These are phyloP conservation scores for Tripidium arundinaceum DNA, from an alignment of 202 grass and related monocot genomes.

Conservation along the genomic window DNA sequence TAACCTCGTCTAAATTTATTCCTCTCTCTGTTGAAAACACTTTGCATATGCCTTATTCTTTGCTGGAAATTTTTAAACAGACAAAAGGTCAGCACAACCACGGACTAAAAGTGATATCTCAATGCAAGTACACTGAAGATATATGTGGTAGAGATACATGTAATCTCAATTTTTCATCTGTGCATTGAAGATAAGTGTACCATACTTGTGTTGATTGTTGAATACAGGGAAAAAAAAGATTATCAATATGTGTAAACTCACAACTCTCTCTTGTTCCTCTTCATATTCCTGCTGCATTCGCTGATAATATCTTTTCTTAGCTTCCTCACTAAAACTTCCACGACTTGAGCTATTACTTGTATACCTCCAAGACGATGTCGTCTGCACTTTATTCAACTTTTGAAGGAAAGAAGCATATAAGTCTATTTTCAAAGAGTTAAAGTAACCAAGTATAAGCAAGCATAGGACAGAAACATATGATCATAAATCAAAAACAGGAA, in stretches of 20 bases:
- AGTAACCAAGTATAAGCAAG: background rate
- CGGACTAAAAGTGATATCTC: no score
- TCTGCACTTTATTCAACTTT: constrained; percentile 73
- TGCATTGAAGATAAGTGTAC: constrained; percentile 7
- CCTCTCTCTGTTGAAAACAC: constrained; percentile 94
- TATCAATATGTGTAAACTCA: constrained; percentile 48
- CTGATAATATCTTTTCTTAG: constrained; percentile 82
- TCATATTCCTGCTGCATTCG: constrained; percentile 96
- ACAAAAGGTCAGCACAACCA: constrained; percentile 26
- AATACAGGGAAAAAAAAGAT: constrained; percentile 16
- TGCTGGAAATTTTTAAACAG: constrained; percentile 46
- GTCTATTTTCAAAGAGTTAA: constrained; percentile 5
- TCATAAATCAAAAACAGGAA: background rate
- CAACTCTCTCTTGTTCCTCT: constrained; percentile 95
- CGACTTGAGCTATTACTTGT: constrained; percentile 45
- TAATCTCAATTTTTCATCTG: background rate
- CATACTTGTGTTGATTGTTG: background rate
- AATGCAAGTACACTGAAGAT: background rate
- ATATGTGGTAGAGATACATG: background rate
- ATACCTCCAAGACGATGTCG: constrained; percentile 59
- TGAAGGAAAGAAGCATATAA: constrained; percentile 15
- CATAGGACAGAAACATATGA: background rate
- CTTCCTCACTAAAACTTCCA: constrained; percentile 72
- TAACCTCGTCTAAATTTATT: constrained; percentile 77
- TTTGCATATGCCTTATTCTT: constrained; percentile 97